These are phyloP conservation scores for Boletus mariae DNA, from an alignment of 1,284 basidiomycete species.

Conservation along the genomic window DNA sequence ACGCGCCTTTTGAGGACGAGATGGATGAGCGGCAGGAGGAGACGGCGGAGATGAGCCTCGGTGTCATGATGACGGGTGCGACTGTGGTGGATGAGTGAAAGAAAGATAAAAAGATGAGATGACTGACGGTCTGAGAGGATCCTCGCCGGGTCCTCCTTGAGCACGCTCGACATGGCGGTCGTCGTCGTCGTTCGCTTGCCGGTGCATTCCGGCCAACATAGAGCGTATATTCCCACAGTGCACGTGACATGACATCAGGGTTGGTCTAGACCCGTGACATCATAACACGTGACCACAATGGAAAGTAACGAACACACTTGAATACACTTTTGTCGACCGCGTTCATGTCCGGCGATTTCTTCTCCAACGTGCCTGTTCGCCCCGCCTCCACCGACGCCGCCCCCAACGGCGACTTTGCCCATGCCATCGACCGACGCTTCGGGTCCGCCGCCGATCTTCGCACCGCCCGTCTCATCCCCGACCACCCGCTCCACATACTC, in stretches of 20 bases:
- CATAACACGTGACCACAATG: conserved; percentile 27
- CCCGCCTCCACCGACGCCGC: conserved; percentile 1
- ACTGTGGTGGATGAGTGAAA: conserved; percentile 45
- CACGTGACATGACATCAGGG: conserved; percentile 28
- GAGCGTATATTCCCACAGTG: conserved; percentile 14
- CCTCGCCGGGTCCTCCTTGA: conserved; percentile 64
- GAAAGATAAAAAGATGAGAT: not conserved
- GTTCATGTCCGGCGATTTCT: conserved; percentile 32
- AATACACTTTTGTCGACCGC: not conserved
- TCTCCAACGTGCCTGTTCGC: conserved; percentile 22
- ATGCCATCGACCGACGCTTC: conserved; percentile 36
- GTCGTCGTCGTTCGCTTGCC: not conserved
- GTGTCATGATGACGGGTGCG: conserved; percentile 88
- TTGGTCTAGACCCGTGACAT: conserved; percentile 31
- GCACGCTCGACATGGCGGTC: conserved; percentile 53
- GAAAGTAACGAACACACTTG: too few species aligned
- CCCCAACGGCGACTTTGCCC: conserved; percentile 35
- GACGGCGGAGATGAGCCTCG: conserved; percentile 68
- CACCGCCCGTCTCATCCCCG: conserved; percentile 33
- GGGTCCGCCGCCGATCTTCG: conserved; percentile 30
- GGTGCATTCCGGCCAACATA: conserved; percentile 22
- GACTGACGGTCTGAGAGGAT: conserved; percentile 70
- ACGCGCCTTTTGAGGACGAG: conserved; percentile 37
- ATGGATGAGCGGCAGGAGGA: conserved; percentile 45
- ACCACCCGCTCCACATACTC: not conserved